Base-by-base conservation (phyloP, 2,329 filamentous ascomycete genomes). In the Alternaria rosae region DNA sequence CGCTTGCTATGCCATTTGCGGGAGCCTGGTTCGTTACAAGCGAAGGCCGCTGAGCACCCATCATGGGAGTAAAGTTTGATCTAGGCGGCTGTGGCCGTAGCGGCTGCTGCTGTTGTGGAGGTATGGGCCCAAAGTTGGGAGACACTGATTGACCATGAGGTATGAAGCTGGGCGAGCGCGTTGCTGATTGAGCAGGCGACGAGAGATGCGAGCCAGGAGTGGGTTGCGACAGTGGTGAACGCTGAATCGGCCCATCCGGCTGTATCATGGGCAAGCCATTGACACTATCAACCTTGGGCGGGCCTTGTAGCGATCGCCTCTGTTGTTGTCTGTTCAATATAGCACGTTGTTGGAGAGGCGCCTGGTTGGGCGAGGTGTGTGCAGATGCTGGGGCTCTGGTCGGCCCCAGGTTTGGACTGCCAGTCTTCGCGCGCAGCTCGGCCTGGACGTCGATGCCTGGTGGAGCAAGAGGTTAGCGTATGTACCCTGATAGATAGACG, bases 361-460 rank as follows among this genome's bases (percentile, higher is more conserved):
- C 87, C 64, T 79, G 78, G 56, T 76, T 78, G 28, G 69, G 81
- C 88, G 85, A 78, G 26, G 72, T 63, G 38, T 70, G 75, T 85
- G 90, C 80, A 87, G 91, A 70, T 85, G 82, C 85, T 57, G 77
- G 72, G 69, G 79, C 75, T 65, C 82, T 82, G 59, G 87, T 92
- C 71, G 87, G 89, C 62, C 85, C 91, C 66, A 95, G 85, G 74
- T 90, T 91, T 54, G 94, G 93, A 81, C 92, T 96, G 72, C 91
- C 92, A 50, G 92, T 94, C 84, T 97, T 98, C 77, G 94, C 91
- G 67, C 92, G 92, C 72, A 99, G 87, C 82, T 98, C 95, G 66
- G 94, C 92, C 82, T 98, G 93, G 51, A 99, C 95, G 85, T 99
- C 94, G 80, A 98, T 97, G 72, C 93, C 93, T 96, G 67, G 61